Conservation (phyloP, 768 basidiomycete species). For the Ramaria sp. region DNA sequence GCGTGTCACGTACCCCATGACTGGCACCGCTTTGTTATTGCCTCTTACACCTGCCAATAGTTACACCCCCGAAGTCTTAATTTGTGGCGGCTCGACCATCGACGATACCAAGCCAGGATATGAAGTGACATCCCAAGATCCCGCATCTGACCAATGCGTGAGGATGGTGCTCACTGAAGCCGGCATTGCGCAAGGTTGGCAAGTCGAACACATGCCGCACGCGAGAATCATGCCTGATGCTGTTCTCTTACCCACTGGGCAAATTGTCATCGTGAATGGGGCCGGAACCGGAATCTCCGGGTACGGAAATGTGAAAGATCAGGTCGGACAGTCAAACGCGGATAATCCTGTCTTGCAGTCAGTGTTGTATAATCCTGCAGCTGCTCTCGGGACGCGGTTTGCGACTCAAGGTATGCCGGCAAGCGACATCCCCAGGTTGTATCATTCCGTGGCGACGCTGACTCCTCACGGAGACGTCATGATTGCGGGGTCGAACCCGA, state of each 20-base stretch:
- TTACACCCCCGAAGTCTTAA: slow-evolving; percentile 57
- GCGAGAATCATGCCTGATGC: slow-evolving; percentile 71
- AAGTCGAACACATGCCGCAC: slow-evolving; percentile 63
- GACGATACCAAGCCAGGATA: slow-evolving; percentile 50
- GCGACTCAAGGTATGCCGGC: slow-evolving; percentile 44
- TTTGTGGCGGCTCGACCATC: slow-evolving; percentile 69
- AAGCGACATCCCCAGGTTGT: slow-evolving; percentile 62
- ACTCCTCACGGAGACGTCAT: slow-evolving; percentile 62
- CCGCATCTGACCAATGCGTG: slow-evolving; percentile 64
- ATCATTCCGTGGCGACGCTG: slow-evolving; percentile 76
- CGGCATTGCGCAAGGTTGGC: slow-evolving; percentile 62
- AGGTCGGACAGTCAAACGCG: slow-evolving; percentile 70
- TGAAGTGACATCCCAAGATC: slow-evolving; percentile 59
- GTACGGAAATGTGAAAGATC: slow-evolving; percentile 61
- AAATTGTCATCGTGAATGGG: slow-evolving; percentile 68
- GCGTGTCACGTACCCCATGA: slow-evolving; percentile 77
- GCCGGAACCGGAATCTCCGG: slow-evolving; percentile 65
- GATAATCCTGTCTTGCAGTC: slow-evolving; percentile 60
- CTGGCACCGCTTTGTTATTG: slow-evolving; percentile 63
- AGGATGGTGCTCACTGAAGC: slow-evolving; percentile 53
- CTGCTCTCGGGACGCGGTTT: slow-evolving; percentile 47
- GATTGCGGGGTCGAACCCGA: slow-evolving; percentile 80
- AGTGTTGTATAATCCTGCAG: slow-evolving; percentile 56
- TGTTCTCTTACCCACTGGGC: slow-evolving; percentile 70
- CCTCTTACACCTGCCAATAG: slow-evolving; percentile 52